phyloP scores from a whole-genome alignment of 2,329 filamentous ascomycete species.

The Thelonectria olida region DNA sequence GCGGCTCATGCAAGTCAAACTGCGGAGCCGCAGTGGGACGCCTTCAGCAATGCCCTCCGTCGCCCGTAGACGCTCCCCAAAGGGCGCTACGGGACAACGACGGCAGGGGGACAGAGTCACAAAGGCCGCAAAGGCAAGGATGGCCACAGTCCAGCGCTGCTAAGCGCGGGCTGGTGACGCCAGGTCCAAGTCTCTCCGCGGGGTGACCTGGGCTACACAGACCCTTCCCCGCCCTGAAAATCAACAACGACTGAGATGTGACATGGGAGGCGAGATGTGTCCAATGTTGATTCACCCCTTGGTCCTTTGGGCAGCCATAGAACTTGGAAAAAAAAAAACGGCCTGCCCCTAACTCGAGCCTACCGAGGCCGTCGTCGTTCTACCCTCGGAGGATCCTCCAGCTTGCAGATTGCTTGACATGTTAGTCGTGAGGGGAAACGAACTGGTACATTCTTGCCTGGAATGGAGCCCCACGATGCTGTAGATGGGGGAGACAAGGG shows the following conservation, averaged over 20 bases:
- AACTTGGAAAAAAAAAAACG: not conserved
- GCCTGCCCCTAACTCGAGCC: not conserved
- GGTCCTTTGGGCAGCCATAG: constrained; percentile 11
- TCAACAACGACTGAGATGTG: constrained; percentile 20
- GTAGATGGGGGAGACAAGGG: not conserved
- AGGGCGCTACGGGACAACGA: constrained; percentile 14
- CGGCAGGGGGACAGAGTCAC: constrained; percentile 20
- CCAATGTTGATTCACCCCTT: constrained; percentile 18
- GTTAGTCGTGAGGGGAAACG: constrained; percentile 27
- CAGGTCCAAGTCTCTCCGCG: constrained; percentile 27
- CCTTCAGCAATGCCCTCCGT: constrained; percentile 21
- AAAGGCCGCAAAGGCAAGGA: constrained; percentile 9
- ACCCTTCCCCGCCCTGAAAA: constrained; percentile 29
- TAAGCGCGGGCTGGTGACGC: constrained; percentile 31
- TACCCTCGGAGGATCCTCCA: constrained; percentile 10
- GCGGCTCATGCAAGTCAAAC: constrained; percentile 44
- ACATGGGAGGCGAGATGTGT: constrained; percentile 21
- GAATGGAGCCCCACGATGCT: constrained; percentile 6
- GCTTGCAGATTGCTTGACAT: constrained; percentile 15
- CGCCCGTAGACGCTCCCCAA: not conserved
- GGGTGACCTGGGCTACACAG: constrained; percentile 37
- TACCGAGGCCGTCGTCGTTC: not conserved
- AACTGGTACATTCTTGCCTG: constrained; percentile 17
- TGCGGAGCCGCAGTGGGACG: constrained; percentile 43
- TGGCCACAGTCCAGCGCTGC: constrained; percentile 24